Conservation (phyloP, 2,329 filamentous ascomycete species). For the Trichoderma lentiforme region DNA sequence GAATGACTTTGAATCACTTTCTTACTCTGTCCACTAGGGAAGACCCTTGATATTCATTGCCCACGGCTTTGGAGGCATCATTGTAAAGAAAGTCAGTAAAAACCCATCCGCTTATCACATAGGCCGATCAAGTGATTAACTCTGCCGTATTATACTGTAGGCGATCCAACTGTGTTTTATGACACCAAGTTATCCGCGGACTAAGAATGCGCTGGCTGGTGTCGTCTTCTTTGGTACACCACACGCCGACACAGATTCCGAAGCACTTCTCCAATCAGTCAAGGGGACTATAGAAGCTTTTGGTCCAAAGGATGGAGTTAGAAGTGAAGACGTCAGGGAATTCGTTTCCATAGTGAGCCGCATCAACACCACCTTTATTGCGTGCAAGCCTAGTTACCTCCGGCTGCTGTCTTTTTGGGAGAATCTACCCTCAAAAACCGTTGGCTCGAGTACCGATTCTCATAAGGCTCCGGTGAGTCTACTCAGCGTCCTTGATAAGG, state of each 20-base stretch:
- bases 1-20: neutral
- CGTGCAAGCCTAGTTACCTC: constrained; percentile 9
- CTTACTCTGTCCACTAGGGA: constrained; percentile 16
- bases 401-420: constrained; percentile 21
- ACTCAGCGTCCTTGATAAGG: neutral
- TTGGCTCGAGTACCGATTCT: neutral
- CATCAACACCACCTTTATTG: constrained; percentile 21
- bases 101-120: neutral
- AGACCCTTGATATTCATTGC: constrained; percentile 25
- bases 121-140: neutral
- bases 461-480: neutral
- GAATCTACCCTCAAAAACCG: neutral
- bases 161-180: constrained; percentile 17
- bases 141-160: neutral
- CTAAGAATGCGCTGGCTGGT: constrained; percentile 19
- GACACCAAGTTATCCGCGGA: constrained; percentile 5
- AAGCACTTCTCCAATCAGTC: constrained; percentile 23
- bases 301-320: neutral
- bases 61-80: constrained; percentile 26
- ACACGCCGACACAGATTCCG: constrained; percentile 23
- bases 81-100: constrained; percentile 26
- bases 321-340: constrained; percentile 22
- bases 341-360: constrained; percentile 23
- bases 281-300: constrained; percentile 19
- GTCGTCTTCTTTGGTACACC: constrained; percentile 27